These are phyloP conservation scores for Lentinula guzmanii DNA, from an alignment of 768 basidiomycete species.

Conservation along the genomic window DNA sequence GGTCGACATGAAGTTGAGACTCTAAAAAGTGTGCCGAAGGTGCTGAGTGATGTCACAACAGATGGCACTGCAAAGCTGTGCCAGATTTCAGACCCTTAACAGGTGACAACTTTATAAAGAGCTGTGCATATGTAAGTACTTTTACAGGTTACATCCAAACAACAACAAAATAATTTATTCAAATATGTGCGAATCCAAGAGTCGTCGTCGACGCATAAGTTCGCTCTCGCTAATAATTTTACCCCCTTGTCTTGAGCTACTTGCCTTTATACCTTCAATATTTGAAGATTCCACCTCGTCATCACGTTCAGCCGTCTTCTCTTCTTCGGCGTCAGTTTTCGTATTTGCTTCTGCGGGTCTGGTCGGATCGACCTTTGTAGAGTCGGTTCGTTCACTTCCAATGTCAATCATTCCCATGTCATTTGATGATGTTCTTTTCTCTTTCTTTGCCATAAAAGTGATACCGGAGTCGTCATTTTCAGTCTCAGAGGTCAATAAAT, in stretches of 20 bases:
- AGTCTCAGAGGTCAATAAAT: constrained; percentile 40
- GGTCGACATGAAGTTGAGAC: not conserved
- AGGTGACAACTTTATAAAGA: not conserved
- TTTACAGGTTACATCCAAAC: constrained; percentile 1
- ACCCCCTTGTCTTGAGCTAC: constrained; percentile 41
- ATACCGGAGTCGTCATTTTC: constrained; percentile 69
- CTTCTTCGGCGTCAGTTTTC: constrained; percentile 6
- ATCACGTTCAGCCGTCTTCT: not conserved
- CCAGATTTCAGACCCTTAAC: not conserved
- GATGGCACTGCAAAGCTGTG: constrained; percentile 3
- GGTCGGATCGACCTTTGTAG: constrained; percentile 5
- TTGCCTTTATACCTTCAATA: constrained; percentile 5
- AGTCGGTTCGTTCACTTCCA: constrained; percentile 4
- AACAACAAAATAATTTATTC: constrained; percentile 23
- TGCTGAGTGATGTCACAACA: not conserved
- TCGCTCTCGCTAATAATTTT: constrained; percentile 75
- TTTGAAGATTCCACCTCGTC: not conserved
- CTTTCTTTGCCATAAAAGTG: constrained; percentile 62
- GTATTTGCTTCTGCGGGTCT: not conserved
- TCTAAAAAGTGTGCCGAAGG: not conserved
- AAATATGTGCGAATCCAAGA: constrained; percentile 71
- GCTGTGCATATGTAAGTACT: not conserved
- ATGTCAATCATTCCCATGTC: constrained; percentile 2
- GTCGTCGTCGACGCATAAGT: constrained; percentile 69
- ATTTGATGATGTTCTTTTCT: constrained; percentile 18